phyloP scores from a whole-genome alignment of 805 yeast species.

The Priceomyces melissophilus region DNA sequence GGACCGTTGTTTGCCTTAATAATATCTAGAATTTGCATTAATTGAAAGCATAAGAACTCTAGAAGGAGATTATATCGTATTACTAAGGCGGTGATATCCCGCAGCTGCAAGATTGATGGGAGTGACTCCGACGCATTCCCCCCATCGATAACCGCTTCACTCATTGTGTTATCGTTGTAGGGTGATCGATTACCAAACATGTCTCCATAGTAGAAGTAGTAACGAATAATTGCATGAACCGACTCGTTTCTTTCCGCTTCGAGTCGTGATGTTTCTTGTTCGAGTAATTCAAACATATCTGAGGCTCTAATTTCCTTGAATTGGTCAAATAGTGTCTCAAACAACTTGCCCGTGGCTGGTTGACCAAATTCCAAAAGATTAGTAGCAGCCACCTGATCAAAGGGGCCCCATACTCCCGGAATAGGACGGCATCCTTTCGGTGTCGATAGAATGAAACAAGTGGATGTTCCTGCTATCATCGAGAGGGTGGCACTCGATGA shows the following conservation, averaged over 20 bases:
- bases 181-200: slow-evolving; percentile 60
- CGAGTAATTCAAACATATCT: slow-evolving; percentile 13
- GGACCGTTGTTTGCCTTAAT: slow-evolving; percentile 18
- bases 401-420: slow-evolving; percentile 64
- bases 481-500: slow-evolving; percentile 21
- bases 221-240: slow-evolving; percentile 24
- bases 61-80: slow-evolving; percentile 43
- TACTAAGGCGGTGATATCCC: slow-evolving; percentile 16
- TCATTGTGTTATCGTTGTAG: slow-evolving; percentile 45
- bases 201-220: slow-evolving; percentile 52
- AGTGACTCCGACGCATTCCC: slow-evolving; percentile 15
- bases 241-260: slow-evolving; percentile 13
- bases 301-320: slow-evolving; percentile 6
- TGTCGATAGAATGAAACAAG: slow-evolving; percentile 44
- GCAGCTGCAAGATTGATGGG: slow-evolving; percentile 5
- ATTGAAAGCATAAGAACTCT: slow-evolving; percentile 53
- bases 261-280: slow-evolving; percentile 16
- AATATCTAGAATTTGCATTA: slow-evolving; percentile 31
- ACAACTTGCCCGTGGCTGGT: slow-evolving; percentile 54
- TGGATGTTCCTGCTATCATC: slow-evolving; percentile 62
- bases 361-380: slow-evolving; percentile 53
- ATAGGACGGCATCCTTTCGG: slow-evolving; percentile 9
- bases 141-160: slow-evolving; percentile 50
- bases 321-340: slow-evolving; percentile 44
- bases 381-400: slow-evolving; percentile 28